phyloP scores from a whole-genome alignment of 1,139 yeast genomes.

The Candida mesenterica region DNA sequence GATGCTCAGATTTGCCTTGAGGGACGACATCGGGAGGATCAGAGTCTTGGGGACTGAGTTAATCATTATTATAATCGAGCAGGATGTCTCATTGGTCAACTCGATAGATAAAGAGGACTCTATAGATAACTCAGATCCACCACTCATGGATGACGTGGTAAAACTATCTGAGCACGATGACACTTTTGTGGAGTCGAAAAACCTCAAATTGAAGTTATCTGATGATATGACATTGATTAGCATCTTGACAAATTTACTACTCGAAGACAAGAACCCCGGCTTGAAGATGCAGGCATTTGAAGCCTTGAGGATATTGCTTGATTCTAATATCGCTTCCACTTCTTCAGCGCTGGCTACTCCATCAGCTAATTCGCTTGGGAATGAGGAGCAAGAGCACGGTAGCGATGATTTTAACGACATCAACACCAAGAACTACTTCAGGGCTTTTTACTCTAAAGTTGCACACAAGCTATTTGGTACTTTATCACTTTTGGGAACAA shows the following conservation, averaged over 20 bases:
- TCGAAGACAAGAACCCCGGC: conserved; percentile 67
- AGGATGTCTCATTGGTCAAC: conserved; percentile 70
- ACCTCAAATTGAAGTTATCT: conserved; percentile 35
- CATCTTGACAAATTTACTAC: conserved; percentile 59
- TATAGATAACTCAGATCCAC: conserved; percentile 38
- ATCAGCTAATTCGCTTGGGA: conserved; percentile 9
- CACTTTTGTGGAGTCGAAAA: conserved; percentile 17
- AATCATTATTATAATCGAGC: conserved; percentile 77
- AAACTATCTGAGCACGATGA: conserved; percentile 15
- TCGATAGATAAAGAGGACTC: conserved; percentile 34
- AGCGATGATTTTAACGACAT: conserved; percentile 33
- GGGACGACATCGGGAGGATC: conserved; percentile 47
- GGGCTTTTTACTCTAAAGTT: conserved; percentile 58
- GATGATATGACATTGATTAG: conserved; percentile 62
- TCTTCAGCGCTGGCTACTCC: conserved; percentile 12
- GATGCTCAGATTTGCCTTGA: conserved; percentile 70
- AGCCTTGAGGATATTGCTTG: conserved; percentile 72
- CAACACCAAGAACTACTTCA: conserved; percentile 53
- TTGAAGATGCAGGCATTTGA: conserved; percentile 80
- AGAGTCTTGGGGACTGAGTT: conserved; percentile 80
- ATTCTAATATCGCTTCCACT: conserved; percentile 46
- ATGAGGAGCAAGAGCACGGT: conserved; percentile 10
- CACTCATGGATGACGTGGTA: conserved; percentile 9
- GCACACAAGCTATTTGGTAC: conserved; percentile 60
- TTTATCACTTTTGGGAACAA: conserved; percentile 33